Evolutionary conservation across 1,284 basidiomycete genomes (phyloP), one percentile per base, ranked within the genome.

Genomic region (Athelia psychrophila): DNA sequence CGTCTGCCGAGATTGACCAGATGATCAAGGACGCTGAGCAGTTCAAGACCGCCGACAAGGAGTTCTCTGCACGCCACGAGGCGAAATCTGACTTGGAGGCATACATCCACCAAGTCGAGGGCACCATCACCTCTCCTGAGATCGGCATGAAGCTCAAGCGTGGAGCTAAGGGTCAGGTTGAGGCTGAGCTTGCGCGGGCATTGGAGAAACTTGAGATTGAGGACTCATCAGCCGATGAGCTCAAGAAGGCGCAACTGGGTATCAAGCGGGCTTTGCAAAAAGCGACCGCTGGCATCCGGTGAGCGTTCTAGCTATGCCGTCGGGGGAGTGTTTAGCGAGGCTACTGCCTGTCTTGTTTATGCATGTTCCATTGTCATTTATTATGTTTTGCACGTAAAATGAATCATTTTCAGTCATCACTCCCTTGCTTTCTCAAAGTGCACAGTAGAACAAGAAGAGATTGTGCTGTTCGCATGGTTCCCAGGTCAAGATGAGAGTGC

Each of bases 11-110:
- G 82, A 98, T 97, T 60, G 92, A 95, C 65, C 91, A 95, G 75
- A 98, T 98, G 95, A 95, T 97, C 81, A 93, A 94, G 79, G 93
- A 97, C 67, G 95, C 95, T 54, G 94, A 97, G 73, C 88, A 93
- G 71, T 97, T 86, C 86, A 95, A 94, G 81, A 85, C 88, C 70
- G 92, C 92, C 51, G 95, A 98, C 86, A 94, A 93, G 78, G 95
- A 97, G 71, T 96, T 95, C 82, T 90, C 93, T 61, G 88, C 94
- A 55, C 90, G 90, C 61, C 95, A 97, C 71, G 94, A 98, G 74
- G 93, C 95, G 62, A 96, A 95, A 77, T 91, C 93, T 52, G 94
- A 96, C 72, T 86, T 98, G 56, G 95, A 98, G 79, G 86, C 93
- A 36, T 96, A 97, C 78, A 81, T 98, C 68, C 91, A 95, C 77